Evolutionary conservation across 768 basidiomycete species (phyloP).

Genomic region (Lactifluus pinguis): DNA sequence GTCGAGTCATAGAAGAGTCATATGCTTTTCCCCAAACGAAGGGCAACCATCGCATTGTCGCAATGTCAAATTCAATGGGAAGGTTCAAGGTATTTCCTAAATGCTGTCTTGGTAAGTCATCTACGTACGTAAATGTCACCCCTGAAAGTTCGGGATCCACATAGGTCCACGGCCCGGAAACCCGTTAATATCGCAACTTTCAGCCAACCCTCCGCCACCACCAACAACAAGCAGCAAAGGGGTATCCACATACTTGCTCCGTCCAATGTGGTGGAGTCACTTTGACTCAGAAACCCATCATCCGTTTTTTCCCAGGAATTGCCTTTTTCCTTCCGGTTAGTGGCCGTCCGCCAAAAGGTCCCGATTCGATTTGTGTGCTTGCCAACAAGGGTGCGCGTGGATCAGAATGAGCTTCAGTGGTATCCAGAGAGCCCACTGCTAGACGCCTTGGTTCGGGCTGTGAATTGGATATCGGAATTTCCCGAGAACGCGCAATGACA

Average conservation of each 20-base stretch:
- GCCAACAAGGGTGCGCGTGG: constrained; percentile 31
- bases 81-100: not conserved
- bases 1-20: not conserved
- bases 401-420: not conserved
- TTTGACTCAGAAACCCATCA: constrained; percentile 59
- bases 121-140: not conserved
- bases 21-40: not conserved
- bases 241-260: not conserved
- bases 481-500: not conserved
- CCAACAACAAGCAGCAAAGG: no score
- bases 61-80: not conserved
- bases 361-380: constrained; percentile 66
- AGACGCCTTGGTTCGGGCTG: not conserved
- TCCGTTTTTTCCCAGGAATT: constrained; percentile 43
- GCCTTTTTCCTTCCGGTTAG: constrained; percentile 42
- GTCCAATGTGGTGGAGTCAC: not conserved
- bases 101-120: not conserved
- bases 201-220: no score
- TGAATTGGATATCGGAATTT: not conserved
- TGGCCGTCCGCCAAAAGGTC: constrained; percentile 57
- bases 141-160: not conserved
- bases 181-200: no score
- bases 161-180: not conserved
- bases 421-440: not conserved
- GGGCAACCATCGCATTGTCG: not conserved